Percentiles rank a stretch among this genome's conserved stretches.
These are phyloP conservation scores for Colletotrichum sansevieriae DNA, from an alignment of 2,329 filamentous ascomycete genomes.

Conservation along the genomic window DNA sequence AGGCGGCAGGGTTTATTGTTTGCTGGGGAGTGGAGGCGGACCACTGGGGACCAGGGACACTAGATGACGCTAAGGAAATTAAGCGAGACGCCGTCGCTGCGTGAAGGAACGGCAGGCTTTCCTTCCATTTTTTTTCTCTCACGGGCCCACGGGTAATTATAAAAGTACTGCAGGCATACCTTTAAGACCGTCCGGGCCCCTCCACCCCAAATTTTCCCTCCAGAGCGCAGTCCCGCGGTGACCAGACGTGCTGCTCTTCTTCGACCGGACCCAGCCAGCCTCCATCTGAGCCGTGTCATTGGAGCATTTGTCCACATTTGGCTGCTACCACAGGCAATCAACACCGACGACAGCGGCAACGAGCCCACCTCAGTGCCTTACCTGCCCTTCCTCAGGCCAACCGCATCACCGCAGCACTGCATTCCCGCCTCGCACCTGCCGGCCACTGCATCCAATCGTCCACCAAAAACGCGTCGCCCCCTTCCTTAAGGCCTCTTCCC, in stretches of 20 bases:
- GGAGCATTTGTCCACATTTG: conserved; percentile 2
- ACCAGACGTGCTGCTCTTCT: conserved; percentile 35
- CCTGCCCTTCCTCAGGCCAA: conserved; percentile 4
- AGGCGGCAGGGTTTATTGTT: conserved; percentile 39
- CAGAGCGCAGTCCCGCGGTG: conserved; percentile 40
- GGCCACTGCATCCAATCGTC: conserved; percentile 28
- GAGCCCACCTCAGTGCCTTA: conserved; percentile 6
- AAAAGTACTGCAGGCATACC: conserved; percentile 43
- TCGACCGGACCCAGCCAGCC: conserved; percentile 31
- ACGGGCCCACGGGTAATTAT: conserved; percentile 42
- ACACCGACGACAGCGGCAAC: conserved; percentile 11
- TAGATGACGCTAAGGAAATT: conserved; percentile 42
- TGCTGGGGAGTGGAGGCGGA: conserved; percentile 41
- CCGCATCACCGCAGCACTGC: conserved; percentile 34
- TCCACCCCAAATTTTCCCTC: conserved; percentile 42
- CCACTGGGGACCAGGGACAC: conserved; percentile 23
- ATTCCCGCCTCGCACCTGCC: conserved; percentile 40
- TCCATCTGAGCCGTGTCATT: conserved; percentile 20
- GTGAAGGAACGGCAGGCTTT: conserved; percentile 43
- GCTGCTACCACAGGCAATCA: conserved; percentile 28
- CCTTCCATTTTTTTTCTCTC: conserved; percentile 42
- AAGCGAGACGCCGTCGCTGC: conserved; percentile 41
- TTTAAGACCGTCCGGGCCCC: conserved; percentile 42
- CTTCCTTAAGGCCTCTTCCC: conserved; percentile 20
- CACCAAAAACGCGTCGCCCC: conserved; percentile 26